Conservation (phyloP, 1,139 yeast genomes). For the Kodamaea anthophila region DNA sequence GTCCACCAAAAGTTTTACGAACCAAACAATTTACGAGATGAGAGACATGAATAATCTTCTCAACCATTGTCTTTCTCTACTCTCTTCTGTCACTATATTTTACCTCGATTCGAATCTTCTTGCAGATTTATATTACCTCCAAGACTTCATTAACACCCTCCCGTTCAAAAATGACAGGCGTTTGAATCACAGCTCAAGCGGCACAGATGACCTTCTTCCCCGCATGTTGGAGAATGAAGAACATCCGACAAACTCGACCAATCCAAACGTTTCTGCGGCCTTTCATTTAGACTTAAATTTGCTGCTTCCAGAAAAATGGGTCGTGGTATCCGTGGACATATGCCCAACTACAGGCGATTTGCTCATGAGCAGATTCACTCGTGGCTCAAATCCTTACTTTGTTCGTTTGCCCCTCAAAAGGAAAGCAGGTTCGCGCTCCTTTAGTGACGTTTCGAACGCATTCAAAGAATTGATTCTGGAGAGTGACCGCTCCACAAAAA, state of each 20-base stretch:
- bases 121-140: constrained; percentile 23
- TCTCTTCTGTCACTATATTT: constrained; percentile 20
- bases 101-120: constrained; percentile 17
- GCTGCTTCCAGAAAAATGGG: constrained; percentile 47
- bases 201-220: constrained; percentile 11
- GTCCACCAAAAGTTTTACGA: constrained; percentile 5
- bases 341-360: constrained; percentile 55
- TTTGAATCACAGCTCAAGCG: constrained; percentile 11
- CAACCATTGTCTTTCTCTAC: constrained; percentile 21
- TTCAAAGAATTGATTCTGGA: constrained; percentile 47
- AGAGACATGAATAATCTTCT: constrained; percentile 15
- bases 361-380: constrained; percentile 42
- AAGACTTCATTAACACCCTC: constrained; percentile 27
- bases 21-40: constrained; percentile 15
- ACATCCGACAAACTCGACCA: background rate
- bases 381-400: constrained; percentile 35
- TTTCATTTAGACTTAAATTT: constrained; percentile 15
- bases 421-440: constrained; percentile 37
- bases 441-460: constrained; percentile 40
- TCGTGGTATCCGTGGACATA: constrained; percentile 57
- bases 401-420: constrained; percentile 58
- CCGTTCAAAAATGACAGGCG: constrained; percentile 29
- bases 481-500: constrained; percentile 58
- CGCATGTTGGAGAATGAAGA: constrained; percentile 3
- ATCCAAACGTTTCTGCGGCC: constrained; percentile 6